These are phyloP conservation scores for Trametes cubensis DNA, from an alignment of 768 basidiomycete genomes.

Conservation along the genomic window DNA sequence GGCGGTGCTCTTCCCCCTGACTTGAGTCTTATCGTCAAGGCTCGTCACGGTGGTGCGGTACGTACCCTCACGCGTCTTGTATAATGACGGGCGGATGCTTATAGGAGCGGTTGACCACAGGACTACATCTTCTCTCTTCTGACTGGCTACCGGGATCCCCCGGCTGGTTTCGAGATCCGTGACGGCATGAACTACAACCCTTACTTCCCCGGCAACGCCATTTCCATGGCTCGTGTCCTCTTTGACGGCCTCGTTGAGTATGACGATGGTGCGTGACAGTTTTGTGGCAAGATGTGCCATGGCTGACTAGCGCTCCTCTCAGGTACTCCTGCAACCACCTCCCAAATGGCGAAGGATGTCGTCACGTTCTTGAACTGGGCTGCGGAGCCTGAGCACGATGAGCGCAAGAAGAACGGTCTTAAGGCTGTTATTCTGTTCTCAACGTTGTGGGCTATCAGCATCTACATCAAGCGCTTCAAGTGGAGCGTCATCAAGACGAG, in stretches of 20 bases:
- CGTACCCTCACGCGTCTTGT: constrained; percentile 38
- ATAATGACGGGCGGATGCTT: neutral
- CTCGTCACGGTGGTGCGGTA: constrained; percentile 94
- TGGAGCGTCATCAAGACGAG: constrained; percentile 91
- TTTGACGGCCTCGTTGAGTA: constrained; percentile 97
- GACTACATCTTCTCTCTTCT: constrained; percentile 97
- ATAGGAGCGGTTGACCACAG: constrained; percentile 41
- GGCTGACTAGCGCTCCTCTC: neutral
- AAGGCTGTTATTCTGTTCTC: constrained; percentile 96
- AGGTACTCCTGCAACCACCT: constrained; percentile 95
- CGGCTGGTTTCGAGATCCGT: constrained; percentile 91
- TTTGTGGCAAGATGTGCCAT: neutral
- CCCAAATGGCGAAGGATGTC: constrained; percentile 99
- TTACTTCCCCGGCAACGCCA: constrained; percentile 98
- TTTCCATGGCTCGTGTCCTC: constrained; percentile 96
- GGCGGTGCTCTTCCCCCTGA: constrained; percentile 96
- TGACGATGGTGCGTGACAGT: constrained; percentile 70
- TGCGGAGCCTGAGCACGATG: constrained; percentile 96
- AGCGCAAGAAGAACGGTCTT: constrained; percentile 95
- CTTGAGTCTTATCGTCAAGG: constrained; percentile 96
- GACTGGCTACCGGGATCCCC: constrained; percentile 96
- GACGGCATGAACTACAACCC: constrained; percentile 99
- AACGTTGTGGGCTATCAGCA: constrained; percentile 71
- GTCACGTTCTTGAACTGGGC: constrained; percentile 95
- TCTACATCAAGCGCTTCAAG: constrained; percentile 96